Base-by-base conservation (phyloP, 352 stramenopile genomes). In the Globisporangium canariense region DNA sequence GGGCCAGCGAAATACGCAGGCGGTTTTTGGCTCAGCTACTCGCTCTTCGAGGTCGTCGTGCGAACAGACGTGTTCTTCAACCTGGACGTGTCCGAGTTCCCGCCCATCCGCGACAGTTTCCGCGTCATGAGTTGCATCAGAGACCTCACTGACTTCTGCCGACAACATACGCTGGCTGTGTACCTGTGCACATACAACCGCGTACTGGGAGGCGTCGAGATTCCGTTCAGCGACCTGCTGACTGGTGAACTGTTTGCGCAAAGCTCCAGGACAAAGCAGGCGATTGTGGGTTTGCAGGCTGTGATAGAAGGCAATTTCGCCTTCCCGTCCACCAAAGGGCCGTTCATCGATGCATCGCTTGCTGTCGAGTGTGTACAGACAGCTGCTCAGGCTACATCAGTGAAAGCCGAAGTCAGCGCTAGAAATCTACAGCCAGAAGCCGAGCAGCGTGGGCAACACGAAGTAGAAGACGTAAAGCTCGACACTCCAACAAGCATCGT, bases 21-120 rank as follows among this genome's bases (percentile, higher is more conserved):
- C 11, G 83, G 85, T 16, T 90, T 90, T 52, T 94, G 86, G 86
- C 70, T 94, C 43, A 91, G 82, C 55, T 94, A 94, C 59, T 92
- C 84, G 28, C 71, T 94, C 4, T 94, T 94, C 57, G 84, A 89
- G 40, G 75, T 94, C 14, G 79, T 94, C 16, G 83, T 94, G 8
- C 86, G 91, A 56, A 94, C 83, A 0, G 84, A 93, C 51, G 73
- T 93, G 28, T 94, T 94, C 34, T 70, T 77, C 53, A 76, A 89
- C 56, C 66, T 93, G 6, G 64, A 75, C 4, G 36, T 60, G 9
- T 71, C 81, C 3, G 75, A 88, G 34, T 94, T 94, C 61, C 67
- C 77, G 11, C 62, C 81, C 3, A 90, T 94, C 50, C 81, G 79
- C 16, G 85, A 93, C 59, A 86, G 69, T 53, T 94, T 94, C 43